Base-by-base conservation (phyloP, 768 basidiomycete genomes). In the Naganishia friedmannii region DNA sequence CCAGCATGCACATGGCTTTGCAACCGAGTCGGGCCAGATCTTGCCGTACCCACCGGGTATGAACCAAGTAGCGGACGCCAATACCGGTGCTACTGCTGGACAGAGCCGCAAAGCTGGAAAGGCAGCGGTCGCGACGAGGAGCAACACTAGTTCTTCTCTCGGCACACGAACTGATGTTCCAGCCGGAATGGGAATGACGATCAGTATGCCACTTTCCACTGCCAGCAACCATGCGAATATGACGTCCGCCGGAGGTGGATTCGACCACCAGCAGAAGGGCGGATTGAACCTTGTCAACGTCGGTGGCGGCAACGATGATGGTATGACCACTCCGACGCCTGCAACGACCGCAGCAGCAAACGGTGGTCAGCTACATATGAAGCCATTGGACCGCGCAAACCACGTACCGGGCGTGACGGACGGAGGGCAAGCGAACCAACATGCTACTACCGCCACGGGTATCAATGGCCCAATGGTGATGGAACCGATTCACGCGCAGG, bases 101-200 rank as follows among this genome's bases (percentile, higher is more conserved):
- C 23, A 26, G 10, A 54, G n/a, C 53, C 13, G 53, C 5, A 54
- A 31, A 54, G 3, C 26, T 26, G 53, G 5, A n/a, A 54, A 31
- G 26, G 6, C 8, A 54, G 53, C 10, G 2, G 26, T 19, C 28
- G 26, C n/a, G 21, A 60, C 32, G 34, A 39, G 57, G 37, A 39
- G 23, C 57, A 21, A 19, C 26, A n/a, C 8, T 19, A 3, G 57
- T n/a, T n/a, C 37, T 23, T 39, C 34, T 19, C 23, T 39, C 23
- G 34, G 21, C 21, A 39, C 21, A 4, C 21, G 57, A 39, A 4
- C 26, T 6, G 57, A 60, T 39, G 15, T 28, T 17, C 31, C 55
- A 42, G 19, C 34, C 10, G 12, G 34, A 31, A 60, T 60, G 57
- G 57, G 57, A 17, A 60, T 60, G 57, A 60, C 57, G 19, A 60